Percentiles rank a stretch among this genome's conserved stretches.
Evolutionary conservation across 495 filamentous ascomycete genomes (phyloP).

Genomic region (Pseudomonodictys pantanalensis): DNA sequence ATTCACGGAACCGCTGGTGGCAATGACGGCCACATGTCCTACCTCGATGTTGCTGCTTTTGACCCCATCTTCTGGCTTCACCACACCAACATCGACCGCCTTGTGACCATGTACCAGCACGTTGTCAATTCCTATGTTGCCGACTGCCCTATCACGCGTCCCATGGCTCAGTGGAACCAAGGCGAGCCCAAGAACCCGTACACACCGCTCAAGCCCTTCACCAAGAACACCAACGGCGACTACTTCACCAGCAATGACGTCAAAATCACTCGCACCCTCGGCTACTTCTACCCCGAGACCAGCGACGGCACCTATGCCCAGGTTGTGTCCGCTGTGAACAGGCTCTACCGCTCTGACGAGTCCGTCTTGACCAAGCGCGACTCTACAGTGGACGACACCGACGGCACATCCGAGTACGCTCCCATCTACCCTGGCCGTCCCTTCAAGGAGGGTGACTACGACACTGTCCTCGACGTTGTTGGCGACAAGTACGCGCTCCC

Average conservation of each 20-base stretch:
- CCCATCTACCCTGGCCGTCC: conserved; percentile 12
- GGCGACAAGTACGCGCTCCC: conserved; percentile 24
- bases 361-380: conserved; percentile 2
- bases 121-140: conserved; percentile 26
- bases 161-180: conserved; percentile 22
- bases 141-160: conserved; percentile 19
- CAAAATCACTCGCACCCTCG: conserved; percentile 16
- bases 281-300: conserved; percentile 30
- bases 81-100: conserved; percentile 34
- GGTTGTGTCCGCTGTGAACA: conserved; percentile 14
- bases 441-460: conserved; percentile 26
- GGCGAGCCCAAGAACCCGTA: conserved; percentile 27
- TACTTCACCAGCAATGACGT: conserved; percentile 27
- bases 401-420: neutral
- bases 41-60: conserved; percentile 30
- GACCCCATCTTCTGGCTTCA: conserved; percentile 36
- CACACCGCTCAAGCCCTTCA: conserved; percentile 29
- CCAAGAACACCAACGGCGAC: conserved; percentile 29
- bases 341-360: conserved; percentile 22
- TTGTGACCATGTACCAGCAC: conserved; percentile 30
- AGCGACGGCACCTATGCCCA: neutral
- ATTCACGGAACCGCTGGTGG: conserved; percentile 32
- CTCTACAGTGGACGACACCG: conserved; percentile 8
- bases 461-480: conserved; percentile 23
- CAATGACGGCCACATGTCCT: conserved; percentile 32